Percentiles rank a stretch among this genome's conserved stretches.
These are phyloP conservation scores for Tripterygium wilfordii DNA, from an alignment of 177 flowering plant species.

Conservation along the genomic window DNA sequence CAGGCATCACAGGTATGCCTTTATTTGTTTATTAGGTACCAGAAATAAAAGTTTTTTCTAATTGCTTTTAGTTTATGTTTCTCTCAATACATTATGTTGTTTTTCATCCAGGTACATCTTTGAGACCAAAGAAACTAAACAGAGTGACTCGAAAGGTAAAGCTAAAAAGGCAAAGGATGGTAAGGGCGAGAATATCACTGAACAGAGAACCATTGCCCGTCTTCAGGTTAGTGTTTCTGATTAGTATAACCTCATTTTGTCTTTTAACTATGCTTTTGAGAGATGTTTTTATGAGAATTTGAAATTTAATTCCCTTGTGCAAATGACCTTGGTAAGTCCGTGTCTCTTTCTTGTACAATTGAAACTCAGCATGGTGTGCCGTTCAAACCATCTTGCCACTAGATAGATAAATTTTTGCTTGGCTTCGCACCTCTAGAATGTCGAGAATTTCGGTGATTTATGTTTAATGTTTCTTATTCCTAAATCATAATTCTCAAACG, in stretches of 20 bases:
- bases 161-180: conserved; percentile 31
- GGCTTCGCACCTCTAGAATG: too few relatives aligned
- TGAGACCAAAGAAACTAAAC: conserved; percentile 64
- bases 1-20: conserved; percentile 77
- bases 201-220: conserved; percentile 53
- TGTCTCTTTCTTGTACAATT: too few relatives aligned
- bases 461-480: not conserved
- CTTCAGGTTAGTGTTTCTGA: conserved; percentile 59
- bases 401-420: too few relatives aligned
- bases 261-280: too few relatives aligned
- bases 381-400: too few relatives aligned
- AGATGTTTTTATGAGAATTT: too few relatives aligned
- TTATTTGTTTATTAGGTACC: not conserved
- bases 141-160: conserved; percentile 34
- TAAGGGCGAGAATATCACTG: conserved; percentile 25
- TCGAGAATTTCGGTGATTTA: too few relatives aligned
- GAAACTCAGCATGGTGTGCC: too few relatives aligned
- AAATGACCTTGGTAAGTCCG: too few relatives aligned
- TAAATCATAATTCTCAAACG: too few relatives aligned
- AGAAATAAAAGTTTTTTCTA: not conserved
- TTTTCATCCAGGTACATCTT: conserved; percentile 59
- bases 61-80: not conserved
- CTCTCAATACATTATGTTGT: conserved; percentile 3
- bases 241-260: too few relatives aligned
- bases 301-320: not conserved